phyloP scores from a whole-genome alignment of 805 yeast species.

The Candida easanensis region DNA sequence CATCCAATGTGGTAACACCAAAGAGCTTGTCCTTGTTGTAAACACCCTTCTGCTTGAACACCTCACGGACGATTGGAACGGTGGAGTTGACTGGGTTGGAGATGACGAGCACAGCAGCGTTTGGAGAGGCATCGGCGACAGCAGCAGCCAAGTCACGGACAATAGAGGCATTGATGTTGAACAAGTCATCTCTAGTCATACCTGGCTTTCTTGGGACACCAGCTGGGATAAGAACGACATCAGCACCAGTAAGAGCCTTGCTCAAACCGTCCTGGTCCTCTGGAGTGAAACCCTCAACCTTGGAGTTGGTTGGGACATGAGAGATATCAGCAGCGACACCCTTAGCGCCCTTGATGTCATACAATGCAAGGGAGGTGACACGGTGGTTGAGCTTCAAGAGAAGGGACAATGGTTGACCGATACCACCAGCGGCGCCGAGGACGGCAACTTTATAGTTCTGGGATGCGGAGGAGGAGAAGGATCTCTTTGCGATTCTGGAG shows the following conservation, averaged over 20 bases:
- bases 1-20: slow-evolving; percentile 95
- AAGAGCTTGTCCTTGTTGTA: slow-evolving; percentile 90
- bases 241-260: slow-evolving; percentile 67
- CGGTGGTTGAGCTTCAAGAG: slow-evolving; percentile 84
- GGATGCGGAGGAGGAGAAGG: slow-evolving; percentile 65
- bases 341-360: slow-evolving; percentile 88
- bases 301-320: slow-evolving; percentile 89
- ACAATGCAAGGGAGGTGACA: slow-evolving; percentile 81
- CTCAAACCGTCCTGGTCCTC: slow-evolving; percentile 71
- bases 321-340: slow-evolving; percentile 97
- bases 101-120: slow-evolving; percentile 78
- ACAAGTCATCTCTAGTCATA: slow-evolving; percentile 96
- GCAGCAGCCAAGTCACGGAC: slow-evolving; percentile 90
- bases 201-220: slow-evolving; percentile 99
- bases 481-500: slow-evolving; percentile 53
- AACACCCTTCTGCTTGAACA: slow-evolving; percentile 77
- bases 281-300: slow-evolving; percentile 84
- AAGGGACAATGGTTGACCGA: slow-evolving; percentile 85
- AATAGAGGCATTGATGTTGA: slow-evolving; percentile 94
- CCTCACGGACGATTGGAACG: slow-evolving; percentile 95
- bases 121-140: slow-evolving; percentile 77
- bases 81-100: slow-evolving; percentile 98
- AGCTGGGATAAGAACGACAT: slow-evolving; percentile 89
- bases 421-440: slow-evolving; percentile 89
- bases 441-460: slow-evolving; percentile 77